Evolutionary conservation across 2,329 filamentous ascomycete genomes (phyloP).

Genomic region (Falciphora oryzae): DNA sequence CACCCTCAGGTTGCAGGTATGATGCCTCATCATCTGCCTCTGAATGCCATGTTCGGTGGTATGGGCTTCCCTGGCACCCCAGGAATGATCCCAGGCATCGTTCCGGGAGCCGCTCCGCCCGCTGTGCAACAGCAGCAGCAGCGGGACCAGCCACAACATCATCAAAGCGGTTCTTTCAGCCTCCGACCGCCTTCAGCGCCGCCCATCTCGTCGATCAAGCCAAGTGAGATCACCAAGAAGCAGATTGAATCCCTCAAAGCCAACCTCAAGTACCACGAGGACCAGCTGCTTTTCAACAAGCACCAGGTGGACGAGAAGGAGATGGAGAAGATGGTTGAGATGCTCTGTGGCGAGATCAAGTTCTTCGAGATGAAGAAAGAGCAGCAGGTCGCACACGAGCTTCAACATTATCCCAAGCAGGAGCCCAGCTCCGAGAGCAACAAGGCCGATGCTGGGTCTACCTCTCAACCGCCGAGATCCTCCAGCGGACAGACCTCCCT

Average conservation of each 20-base stretch:
- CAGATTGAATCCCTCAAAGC: constrained; percentile 46
- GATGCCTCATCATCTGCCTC: constrained; percentile 18
- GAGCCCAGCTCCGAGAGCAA: constrained; percentile 20
- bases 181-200: constrained; percentile 27
- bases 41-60: constrained; percentile 16
- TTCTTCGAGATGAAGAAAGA: constrained; percentile 41
- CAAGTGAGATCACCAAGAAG: constrained; percentile 55
- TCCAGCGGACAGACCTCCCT: not conserved
- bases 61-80: constrained; percentile 12
- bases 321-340: constrained; percentile 41
- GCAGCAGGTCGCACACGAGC: constrained; percentile 40
- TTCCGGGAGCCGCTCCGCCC: constrained; percentile 10
- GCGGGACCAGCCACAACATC: constrained; percentile 9
- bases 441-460: not conserved
- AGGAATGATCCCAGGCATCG: not conserved
- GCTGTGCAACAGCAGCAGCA: constrained; percentile 13
- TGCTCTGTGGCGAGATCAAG: constrained; percentile 28
- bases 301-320: constrained; percentile 55
- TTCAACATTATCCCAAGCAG: constrained; percentile 33
- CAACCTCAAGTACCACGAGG: constrained; percentile 51
- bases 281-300: constrained; percentile 55
- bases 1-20: constrained; percentile 18
- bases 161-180: not conserved
- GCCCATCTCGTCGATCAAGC: constrained; percentile 53
- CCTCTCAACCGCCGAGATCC: constrained; percentile 1